Percentiles rank a stretch among this genome's conserved stretches.
Evolutionary conservation across 441 rosid genomes (phyloP).

Genomic region (Breynia disticha): DNA sequence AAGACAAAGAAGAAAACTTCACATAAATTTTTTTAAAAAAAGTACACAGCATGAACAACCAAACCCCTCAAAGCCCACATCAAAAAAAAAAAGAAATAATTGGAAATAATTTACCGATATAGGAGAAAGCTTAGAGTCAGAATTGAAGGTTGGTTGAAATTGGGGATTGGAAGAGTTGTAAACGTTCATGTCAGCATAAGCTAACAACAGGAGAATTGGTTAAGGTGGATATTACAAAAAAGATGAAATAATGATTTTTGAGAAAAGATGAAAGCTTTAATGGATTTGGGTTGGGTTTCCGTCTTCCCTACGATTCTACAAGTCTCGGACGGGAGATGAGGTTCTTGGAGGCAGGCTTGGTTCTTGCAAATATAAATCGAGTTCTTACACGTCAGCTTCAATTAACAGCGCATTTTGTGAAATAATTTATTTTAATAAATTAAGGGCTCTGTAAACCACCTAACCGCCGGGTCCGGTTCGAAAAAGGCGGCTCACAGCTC

Average conservation of each 20-base stretch:
- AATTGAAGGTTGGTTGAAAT: conserved; percentile 11
- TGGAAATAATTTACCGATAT: conserved; percentile 8
- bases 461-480: too few species aligned
- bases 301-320: neutral
- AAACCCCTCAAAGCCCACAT: too few species aligned
- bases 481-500: too few species aligned
- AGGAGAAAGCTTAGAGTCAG: conserved; percentile 21
- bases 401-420: too few species aligned
- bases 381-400: too few species aligned
- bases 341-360: too few species aligned
- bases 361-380: too few species aligned
- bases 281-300: neutral
- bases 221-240: neutral
- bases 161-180: neutral
- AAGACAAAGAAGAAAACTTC: too few species aligned
- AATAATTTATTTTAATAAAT: too few species aligned
- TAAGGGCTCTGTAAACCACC: too few species aligned
- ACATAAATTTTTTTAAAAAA: too few species aligned
- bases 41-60: too few species aligned
- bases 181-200: conserved; percentile 18
- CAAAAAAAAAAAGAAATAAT: neutral
- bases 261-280: neutral
- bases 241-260: neutral
- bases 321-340: neutral
- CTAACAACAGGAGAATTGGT: neutral